Evolutionary conservation across 164 flowering plant species (phyloP).

Genomic region (Sedum album): DNA sequence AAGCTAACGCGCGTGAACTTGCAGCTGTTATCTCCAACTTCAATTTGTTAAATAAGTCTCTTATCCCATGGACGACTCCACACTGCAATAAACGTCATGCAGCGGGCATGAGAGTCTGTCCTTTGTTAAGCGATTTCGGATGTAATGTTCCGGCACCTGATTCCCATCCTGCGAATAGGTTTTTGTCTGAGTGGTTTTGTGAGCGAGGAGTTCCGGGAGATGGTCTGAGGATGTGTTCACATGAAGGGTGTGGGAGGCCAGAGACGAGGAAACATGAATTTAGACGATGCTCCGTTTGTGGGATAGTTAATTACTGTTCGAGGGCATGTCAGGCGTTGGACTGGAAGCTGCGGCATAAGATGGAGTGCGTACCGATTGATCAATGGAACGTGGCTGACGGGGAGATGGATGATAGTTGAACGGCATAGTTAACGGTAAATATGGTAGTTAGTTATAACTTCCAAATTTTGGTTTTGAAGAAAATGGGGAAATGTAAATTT

Average conservation of each 20-base stretch:
- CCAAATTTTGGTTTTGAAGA: neutral
- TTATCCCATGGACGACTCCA: neutral
- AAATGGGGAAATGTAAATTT: neutral
- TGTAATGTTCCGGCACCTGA: constrained; percentile 6
- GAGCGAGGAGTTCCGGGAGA: neutral
- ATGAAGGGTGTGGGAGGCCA: constrained; percentile 5
- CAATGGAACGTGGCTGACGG: neutral
- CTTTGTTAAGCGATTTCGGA: constrained; percentile 6
- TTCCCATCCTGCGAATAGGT: constrained; percentile 4
- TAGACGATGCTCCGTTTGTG: constrained; percentile 6
- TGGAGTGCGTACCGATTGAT: neutral
- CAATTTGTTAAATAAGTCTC: neutral
- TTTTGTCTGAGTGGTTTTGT: constrained; percentile 4
- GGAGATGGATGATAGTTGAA: constrained; percentile 1
- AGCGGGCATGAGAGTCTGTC: neutral
- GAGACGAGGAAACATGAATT: constrained; percentile 7
- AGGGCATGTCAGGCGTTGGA: constrained; percentile 9
- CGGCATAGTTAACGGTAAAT: neutral
- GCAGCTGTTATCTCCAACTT: neutral
- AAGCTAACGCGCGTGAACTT: constrained; percentile 10
- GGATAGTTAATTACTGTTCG: constrained; percentile 6
- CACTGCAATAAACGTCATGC: neutral
- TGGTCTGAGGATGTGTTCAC: constrained; percentile 5
- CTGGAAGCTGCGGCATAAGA: constrained; percentile 5
- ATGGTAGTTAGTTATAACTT: no score